A percentile compares a stretch with the other conserved stretches of the same genome.
These are phyloP conservation scores for Oehlia diaphana DNA, from an alignment of 192 early-diverging fungal species.

Conservation along the genomic window DNA sequence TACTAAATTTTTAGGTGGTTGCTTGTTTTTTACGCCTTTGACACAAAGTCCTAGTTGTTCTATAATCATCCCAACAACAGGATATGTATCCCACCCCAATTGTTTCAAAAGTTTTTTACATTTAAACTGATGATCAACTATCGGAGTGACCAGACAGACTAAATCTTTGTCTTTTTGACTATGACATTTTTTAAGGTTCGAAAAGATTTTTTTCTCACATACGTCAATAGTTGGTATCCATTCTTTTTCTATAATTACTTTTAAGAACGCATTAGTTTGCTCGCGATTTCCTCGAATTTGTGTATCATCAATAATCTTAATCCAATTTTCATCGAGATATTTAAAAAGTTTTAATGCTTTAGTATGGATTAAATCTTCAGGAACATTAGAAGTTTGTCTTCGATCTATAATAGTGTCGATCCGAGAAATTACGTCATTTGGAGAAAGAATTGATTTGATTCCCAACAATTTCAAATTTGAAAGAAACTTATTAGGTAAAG, in stretches of 20 bases:
- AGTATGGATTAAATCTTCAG: too few relatives aligned
- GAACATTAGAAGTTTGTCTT: not conserved
- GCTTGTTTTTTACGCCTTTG: too few relatives aligned
- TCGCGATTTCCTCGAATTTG: too few relatives aligned
- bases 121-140: not conserved
- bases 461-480: not conserved
- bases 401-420: not conserved
- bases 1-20: not conserved
- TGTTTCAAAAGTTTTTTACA: not conserved
- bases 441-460: not conserved
- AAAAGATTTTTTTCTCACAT: not conserved
- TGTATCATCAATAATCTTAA: too few relatives aligned
- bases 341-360: too few relatives aligned
- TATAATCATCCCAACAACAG: not conserved
- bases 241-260: not conserved
- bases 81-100: not conserved
- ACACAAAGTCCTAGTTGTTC: not conserved
- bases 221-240: not conserved
- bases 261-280: not conserved
- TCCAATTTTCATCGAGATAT: too few relatives aligned
- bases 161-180: not conserved
- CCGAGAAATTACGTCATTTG: not conserved
- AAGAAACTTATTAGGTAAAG: not conserved
- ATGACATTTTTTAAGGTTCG: not conserved
- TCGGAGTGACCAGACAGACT: not conserved